Base-by-base conservation (phyloP, 108 stramenopile species). In the Stephanodiscus minutulus region DNA sequence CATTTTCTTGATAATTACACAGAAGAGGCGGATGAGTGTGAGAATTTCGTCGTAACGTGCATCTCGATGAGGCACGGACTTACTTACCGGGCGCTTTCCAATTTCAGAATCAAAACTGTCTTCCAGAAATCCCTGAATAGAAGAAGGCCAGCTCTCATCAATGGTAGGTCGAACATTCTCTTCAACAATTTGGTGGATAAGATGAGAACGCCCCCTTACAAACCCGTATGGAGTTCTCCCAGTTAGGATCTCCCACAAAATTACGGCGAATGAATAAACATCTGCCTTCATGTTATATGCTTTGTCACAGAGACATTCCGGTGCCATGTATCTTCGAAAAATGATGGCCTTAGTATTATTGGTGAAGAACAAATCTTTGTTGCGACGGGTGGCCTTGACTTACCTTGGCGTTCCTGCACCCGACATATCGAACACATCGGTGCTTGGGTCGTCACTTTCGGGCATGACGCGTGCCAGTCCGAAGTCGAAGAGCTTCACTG, bases 271-370 rank as follows among this genome's bases (percentile, higher is more conserved):
- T 17, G 64, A 33, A 55, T 71, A 80, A 33, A 76, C 47, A 63
- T 80, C 79, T 18, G 79, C 73, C 39, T 70, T 76, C 74, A 76
- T 28, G 28, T 76, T 76, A 35, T 76, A 72, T 4, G 56, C 15
- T 25, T 31, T n/a, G 12, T 28, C 61, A 3, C 12, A 7, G 1
- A 66, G 66, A 27, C 65, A 67, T 15, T 72, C 71, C 12, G 71
- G 71, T 12, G 71, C 49, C 71, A 72, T 72, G 66, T 72, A 53
- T 21, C 52, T 53, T 25, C 9, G 50, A 52, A 25, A 52, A 7
- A 52, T 6, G 24, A 1, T 6, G 24, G n/a, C 7, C 22, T 21
- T 21, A 52, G 10, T 52, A 48, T 48, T 48, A 2, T 18, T 48
- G 18, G n/a, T 33, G 5, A 48, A 5, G 47, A 18, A 48, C 2